Base-by-base conservation (phyloP, 495 filamentous ascomycete species). In the Podospora conica region DNA sequence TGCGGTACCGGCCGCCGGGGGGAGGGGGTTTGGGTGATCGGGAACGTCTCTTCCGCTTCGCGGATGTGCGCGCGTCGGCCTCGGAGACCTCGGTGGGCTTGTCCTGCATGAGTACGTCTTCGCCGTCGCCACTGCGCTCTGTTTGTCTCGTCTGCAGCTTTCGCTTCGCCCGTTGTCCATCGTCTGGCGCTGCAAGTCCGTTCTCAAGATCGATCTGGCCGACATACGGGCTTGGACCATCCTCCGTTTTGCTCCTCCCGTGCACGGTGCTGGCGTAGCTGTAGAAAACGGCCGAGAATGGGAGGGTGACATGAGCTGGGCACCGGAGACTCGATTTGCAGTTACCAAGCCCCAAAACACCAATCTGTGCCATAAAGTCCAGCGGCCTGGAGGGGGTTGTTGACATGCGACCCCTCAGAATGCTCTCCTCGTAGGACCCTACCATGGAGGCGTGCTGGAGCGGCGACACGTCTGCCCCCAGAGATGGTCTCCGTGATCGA, bases 241-340 rank as follows among this genome's bases (percentile, higher is more conserved):
- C 91, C 64, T 96, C 89, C 24, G 82, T 79, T 57, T 79, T 82
- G 9, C 80, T 84, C 9, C 85, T 83, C 18, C 86, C 87, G 68
- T 80, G 80, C 7, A 84, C 85, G 24, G 86, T 88, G 55, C 81
- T 87, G 22, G 84, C 84, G 74, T 96, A 96, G 77, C 90, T 95
- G 78, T 98, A 99, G 69, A 97, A 99, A 9, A 98, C 95, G 15
- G 93, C 96, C 8, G 93, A 95, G 74, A 98, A 99, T 2, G 93
- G 91, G 7, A 99, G 81, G 1, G 91, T 93, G 59, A 97, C 90
- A 77, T 99, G 95, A 9, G 93, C 82, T 3, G 95, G 95, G 73
- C 96, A 98, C 57, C 87, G 87, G 21, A 97, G 81, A 65, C 86
- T 90, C 55, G 90, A 79, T 77, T 93, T 97, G 81, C 93, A 97